Evolutionary conservation across 2,329 filamentous ascomycete species (phyloP), one percentile per base, ranked within the genome.

Genomic region (Atkinsonella texensis): DNA sequence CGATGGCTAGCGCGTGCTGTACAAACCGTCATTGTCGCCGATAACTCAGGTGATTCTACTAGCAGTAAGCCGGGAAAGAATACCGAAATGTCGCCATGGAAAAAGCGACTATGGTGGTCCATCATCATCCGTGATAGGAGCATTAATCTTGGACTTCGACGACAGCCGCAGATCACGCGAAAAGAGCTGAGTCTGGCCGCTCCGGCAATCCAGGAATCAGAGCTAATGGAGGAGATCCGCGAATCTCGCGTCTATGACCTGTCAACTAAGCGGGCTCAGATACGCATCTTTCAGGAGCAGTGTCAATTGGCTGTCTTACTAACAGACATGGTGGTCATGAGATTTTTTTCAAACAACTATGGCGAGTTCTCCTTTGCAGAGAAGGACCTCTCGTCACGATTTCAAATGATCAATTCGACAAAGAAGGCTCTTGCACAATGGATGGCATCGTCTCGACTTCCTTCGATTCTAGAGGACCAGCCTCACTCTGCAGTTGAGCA

Each of bases 61-160:
- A 23, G 38, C 8, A 20, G 38, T 38, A 20, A 20, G 11, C 17
- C 18, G 1, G 23, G 28, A 12, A 31, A 39, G 18, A 1, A 6
- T 4, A 11, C 15, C 1, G 28, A 48, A 20, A 15, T 17, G 33
- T 13, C 46, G 0, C 39, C 17, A 4, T 48, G 46, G 46, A 48
- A 48, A 12, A 48, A 40, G 38, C 33, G 46, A 20, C 46, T 48
- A 3, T 48, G 46, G 46, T 48, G 32, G 46, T 48, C 46, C 33
- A 48, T 48, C 23, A 18, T 48, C 15, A 48, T 48, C 20, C 46
- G 46, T 11, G 46, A 48, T n/a, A 18, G 46, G 20, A 48, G 32
- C 38, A 35, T 48, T 33, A 38, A 33, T 17, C 32, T 48, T 13
- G 46, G 46, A 7, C 46, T 48, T 2, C 46, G 46, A n/a, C 46